Evolutionary conservation across 306 rosid species (phyloP).

Genomic region (Herpetospermum pedunculosum): DNA sequence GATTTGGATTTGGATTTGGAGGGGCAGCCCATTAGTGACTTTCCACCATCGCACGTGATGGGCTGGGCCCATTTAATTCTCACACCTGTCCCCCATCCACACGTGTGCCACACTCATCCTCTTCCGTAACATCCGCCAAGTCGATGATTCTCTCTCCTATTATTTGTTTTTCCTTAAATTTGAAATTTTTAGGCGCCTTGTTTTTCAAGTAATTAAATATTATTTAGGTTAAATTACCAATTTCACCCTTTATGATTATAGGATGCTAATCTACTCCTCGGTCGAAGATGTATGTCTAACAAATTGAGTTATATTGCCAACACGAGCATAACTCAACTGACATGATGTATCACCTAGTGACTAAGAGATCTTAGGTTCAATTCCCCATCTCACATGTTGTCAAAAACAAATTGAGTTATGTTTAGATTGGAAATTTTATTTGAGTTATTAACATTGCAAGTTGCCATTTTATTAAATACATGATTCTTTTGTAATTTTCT

Average conservation of each 20-base stretch:
- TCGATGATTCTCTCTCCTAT: background rate
- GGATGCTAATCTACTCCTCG: no score
- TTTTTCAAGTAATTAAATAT: background rate
- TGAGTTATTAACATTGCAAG: no score
- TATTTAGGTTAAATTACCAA: background rate
- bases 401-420: no score
- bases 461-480: no score
- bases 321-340: no score
- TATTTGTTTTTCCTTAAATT: background rate
- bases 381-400: no score
- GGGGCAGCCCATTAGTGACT: slow-evolving; percentile 8
- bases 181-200: background rate
- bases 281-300: no score
- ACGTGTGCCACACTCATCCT: slow-evolving; percentile 41
- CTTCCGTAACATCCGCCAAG: slow-evolving; percentile 7
- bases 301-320: no score
- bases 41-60: slow-evolving; percentile 61
- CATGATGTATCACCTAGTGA: no score
- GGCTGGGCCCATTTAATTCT: slow-evolving; percentile 34
- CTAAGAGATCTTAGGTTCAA: no score
- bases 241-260: background rate
- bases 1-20: slow-evolving; percentile 15
- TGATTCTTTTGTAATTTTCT: no score
- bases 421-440: no score
- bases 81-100: slow-evolving; percentile 53